Evolutionary conservation across 2,329 filamentous ascomycete genomes (phyloP).

Genomic region (Pseudogymnoascus verrucosus): DNA sequence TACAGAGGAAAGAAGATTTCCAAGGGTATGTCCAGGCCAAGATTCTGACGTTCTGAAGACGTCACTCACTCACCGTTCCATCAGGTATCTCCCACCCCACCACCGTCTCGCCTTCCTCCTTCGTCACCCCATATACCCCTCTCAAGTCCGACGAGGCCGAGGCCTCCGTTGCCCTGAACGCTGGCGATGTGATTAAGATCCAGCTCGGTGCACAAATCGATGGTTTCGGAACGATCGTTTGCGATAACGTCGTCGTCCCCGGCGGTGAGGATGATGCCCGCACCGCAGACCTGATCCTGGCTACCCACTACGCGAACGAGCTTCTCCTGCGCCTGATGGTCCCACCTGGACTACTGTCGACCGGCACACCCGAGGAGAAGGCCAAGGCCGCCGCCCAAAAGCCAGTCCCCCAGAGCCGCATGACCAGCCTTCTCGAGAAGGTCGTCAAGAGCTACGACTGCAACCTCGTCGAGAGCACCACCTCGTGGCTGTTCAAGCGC

Average conservation of each 20-base stretch:
- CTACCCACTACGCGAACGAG: conserved; percentile 93
- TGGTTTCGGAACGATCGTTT: conserved; percentile 92
- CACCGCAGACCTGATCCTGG: conserved; percentile 78
- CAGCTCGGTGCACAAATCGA: conserved; percentile 99
- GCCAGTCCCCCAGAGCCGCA: conserved; percentile 75
- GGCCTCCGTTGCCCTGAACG: conserved; percentile 69
- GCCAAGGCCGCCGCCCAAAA: conserved; percentile 80
- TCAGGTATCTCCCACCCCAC: conserved; percentile 85
- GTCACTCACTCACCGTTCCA: conserved; percentile 19
- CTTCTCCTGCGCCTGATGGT: conserved; percentile 84
- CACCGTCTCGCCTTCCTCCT: conserved; percentile 87
- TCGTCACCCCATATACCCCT: conserved; percentile 94
- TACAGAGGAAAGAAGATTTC: conserved; percentile 96
- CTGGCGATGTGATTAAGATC: conserved; percentile 87
- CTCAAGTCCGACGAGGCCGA: conserved; percentile 80
- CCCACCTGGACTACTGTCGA: conserved; percentile 75
- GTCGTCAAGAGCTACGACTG: conserved; percentile 84
- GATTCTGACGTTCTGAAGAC: conserved; percentile 11
- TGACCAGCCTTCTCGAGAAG: conserved; percentile 83
- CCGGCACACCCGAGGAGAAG: conserved; percentile 89
- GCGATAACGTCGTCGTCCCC: conserved; percentile 76
- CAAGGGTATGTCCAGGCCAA: conserved; percentile 58
- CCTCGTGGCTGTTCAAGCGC: conserved; percentile 90
- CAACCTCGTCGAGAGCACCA: conserved; percentile 94
- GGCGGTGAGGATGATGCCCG: conserved; percentile 64